These are phyloP conservation scores for Crithidia brevicula DNA, from an alignment of 208 protist species.

Conservation along the genomic window DNA sequence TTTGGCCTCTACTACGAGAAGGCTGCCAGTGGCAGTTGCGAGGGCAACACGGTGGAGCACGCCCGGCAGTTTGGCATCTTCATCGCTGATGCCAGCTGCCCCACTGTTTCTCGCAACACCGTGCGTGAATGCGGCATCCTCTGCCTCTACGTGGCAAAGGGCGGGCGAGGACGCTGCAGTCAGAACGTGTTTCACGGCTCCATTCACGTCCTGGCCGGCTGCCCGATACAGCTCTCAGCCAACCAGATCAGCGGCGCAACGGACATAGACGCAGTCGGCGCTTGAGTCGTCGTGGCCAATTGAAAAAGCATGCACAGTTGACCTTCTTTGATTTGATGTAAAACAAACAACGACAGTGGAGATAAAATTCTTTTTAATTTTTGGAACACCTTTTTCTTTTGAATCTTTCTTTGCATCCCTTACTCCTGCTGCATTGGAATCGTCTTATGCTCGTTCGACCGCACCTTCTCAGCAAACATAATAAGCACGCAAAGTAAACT, in stretches of 20 bases:
- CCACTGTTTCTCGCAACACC: constrained; percentile 70
- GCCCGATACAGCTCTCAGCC: constrained; percentile 56
- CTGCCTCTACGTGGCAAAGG: constrained; percentile 69
- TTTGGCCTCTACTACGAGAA: constrained; percentile 81
- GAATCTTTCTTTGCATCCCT: no score
- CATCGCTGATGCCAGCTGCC: constrained; percentile 67
- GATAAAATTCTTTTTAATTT: no score
- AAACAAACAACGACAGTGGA: no score
- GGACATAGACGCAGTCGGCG: constrained; percentile 54
- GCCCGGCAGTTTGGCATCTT: constrained; percentile 80
- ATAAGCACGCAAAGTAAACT: no score
- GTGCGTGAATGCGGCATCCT: constrained; percentile 79
- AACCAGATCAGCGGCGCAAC: constrained; percentile 67
- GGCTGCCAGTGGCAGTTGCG: constrained; percentile 52
- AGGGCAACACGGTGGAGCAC: constrained; percentile 85
- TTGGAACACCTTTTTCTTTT: neutral
- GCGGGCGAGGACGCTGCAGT: constrained; percentile 62
- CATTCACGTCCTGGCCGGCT: constrained; percentile 63
- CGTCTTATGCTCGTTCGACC: no score
- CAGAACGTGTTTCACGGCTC: constrained; percentile 85
- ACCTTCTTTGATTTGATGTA: no score
- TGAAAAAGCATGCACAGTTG: no score
- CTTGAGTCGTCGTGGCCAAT: neutral
- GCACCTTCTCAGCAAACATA: no score
- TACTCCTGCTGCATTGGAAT: no score